Percentiles rank a stretch among this genome's conserved stretches.
phyloP scores from a whole-genome alignment of 140 eudicot species.

The Flaveria floridana region DNA sequence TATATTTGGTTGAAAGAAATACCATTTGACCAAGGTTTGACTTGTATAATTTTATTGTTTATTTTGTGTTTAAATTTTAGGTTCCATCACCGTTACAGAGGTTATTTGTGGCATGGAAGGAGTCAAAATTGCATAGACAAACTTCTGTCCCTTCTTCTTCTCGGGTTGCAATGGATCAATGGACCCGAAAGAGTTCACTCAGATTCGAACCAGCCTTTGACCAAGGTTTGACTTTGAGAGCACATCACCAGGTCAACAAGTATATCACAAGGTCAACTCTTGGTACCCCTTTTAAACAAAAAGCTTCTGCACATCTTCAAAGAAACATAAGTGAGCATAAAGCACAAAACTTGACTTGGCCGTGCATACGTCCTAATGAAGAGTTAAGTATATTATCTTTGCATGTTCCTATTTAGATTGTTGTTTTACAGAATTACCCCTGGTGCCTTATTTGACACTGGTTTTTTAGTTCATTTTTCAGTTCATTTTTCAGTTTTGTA shows the following conservation, averaged over 20 bases:
- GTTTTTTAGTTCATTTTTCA: background rate
- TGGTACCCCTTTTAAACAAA: conserved; percentile 38
- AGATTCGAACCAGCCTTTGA: conserved; percentile 32
- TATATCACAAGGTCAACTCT: conserved; percentile 27
- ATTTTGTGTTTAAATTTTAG: conserved; percentile 34
- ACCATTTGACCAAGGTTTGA: conserved; percentile 16
- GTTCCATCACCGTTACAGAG: conserved; percentile 55
- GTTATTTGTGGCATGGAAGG: conserved; percentile 59
- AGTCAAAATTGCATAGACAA: conserved; percentile 29
- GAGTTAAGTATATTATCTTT: conserved; percentile 53
- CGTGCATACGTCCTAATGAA: conserved; percentile 33
- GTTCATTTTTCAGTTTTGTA: conserved; percentile 26
- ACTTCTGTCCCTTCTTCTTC: conserved; percentile 19
- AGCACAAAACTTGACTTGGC: conserved; percentile 33
- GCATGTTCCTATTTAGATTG: conserved; percentile 50
- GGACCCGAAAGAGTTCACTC: conserved; percentile 23
- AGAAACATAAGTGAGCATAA: conserved; percentile 22
- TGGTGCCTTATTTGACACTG: conserved; percentile 36
- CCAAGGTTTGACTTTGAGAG: conserved; percentile 48
- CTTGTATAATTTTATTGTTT: background rate
- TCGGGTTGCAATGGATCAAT: conserved; percentile 18
- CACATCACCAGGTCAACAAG: conserved; percentile 33
- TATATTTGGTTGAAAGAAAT: background rate
- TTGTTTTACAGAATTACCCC: conserved; percentile 22
- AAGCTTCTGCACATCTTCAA: conserved; percentile 28